Base-by-base conservation (phyloP, 2,329 filamentous ascomycete species). In the Fusarium sp. region DNA sequence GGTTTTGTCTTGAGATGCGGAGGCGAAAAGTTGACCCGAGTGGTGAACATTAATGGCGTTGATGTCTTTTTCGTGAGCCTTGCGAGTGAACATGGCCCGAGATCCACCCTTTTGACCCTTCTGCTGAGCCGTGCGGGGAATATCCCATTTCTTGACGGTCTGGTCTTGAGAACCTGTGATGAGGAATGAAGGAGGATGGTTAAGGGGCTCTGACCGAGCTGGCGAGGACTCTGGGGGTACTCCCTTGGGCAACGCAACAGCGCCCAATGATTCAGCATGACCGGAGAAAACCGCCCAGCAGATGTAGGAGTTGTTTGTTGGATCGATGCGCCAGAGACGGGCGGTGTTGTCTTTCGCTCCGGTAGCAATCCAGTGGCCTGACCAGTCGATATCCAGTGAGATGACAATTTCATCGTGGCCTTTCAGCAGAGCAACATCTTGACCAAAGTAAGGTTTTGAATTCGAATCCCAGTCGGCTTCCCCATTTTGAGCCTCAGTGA, bases 21-120 rank as follows among this genome's bases (percentile, higher is more conserved):
- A 98, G 7, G 96, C 97, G 79, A 99, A 98, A 2, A 98, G 84
- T n/a, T 91, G 89, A 9, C 90, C 90, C 4, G 89, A 87, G 28
- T 91, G 88, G 73, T 95, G 94, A 17, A 96, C 88, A 73, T 97
- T 94, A 57, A 99, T 89, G 6, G 96, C 95, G 78, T 99, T 99
- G 83, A 99, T 99, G 76, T 99, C 96, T 81, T 99, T 99, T 80
- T 99, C 96, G 83, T 99, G 96, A 2, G 96, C 96, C 82, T 98
- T 97, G 64, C 96, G 90, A 2, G 96, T 98, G 82, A 94, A 99
- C 9, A 91, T 84, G 45, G 94, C 94, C 76, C 91, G 86, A 15
- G 90, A 84, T 15, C 88, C 87, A 65, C 88, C 88, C 68, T 88
- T 89, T 52, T 84, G 82, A 24, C 77, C 78, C 48, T 78, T 75